Evolutionary conservation across 352 stramenopile species (phyloP), one percentile per base, ranked within the genome.

Genomic region (Chrysophaeum taylorii): DNA sequence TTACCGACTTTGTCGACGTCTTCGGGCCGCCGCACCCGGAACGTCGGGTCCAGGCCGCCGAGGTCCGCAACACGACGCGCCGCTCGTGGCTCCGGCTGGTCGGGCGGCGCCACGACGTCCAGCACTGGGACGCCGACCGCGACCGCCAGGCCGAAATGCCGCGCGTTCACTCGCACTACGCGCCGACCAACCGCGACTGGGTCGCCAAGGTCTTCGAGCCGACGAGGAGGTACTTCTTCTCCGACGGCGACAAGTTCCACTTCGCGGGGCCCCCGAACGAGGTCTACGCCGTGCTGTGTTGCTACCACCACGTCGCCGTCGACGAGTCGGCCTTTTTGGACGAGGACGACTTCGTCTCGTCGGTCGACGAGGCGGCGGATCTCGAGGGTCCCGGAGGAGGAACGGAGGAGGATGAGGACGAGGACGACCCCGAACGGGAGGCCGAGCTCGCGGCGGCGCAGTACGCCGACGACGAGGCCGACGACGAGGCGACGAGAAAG

Each of bases 41-140:
- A 31, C 36, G 53, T 25, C 67, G 71, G 27, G 12, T 79, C 16
- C 75, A 79, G 54, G 91, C 86, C 77, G 86, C 86, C 7, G 86
- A 94, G 71, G 87, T 94, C 5, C 84, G 90, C 71, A 83, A 92
- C 74, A 93, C 88, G 0, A 88, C 83, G 36, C 89, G 90, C 73
- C 75, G 89, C 9, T 90, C 86, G 33, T 93, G 89, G 84, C 87
- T 90, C 78, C 80, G 89, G 50, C 75, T 95, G 38, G 86, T 95
- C 39, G 89, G 89, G 0, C 78, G 88, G 42, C 66, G 88, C 43
- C 89, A 94, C 69, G 89, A 95, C 79, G 76, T 94, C 0, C 86
- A 93, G 79, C 84, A 83, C 5, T 95, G 89, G 89, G 76, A 75
- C 33, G 82, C 86, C 2, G 89, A 95, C 73, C 72, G 79, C n/a